Evolutionary conservation across 305 asterid species (phyloP), one percentile per base, ranked within the genome.

Genomic region (Rubia peregrina): DNA sequence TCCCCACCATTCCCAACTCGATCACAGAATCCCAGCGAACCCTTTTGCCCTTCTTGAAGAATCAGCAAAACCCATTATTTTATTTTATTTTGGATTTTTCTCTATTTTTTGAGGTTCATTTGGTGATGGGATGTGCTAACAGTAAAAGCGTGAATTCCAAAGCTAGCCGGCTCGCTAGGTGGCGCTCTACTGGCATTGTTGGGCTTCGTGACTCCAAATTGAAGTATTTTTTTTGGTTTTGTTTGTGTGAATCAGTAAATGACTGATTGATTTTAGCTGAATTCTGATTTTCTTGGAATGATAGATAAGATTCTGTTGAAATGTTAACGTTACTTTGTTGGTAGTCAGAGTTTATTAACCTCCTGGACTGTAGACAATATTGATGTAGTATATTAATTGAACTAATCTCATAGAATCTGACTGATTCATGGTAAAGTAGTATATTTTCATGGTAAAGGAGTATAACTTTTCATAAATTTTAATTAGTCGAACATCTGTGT

Each of bases 131-230:
- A 67, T 94, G 98, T 73, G 67, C 81, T 79, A 86, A 80, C 56
- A 88, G 96, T 85, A 87, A 91, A 81, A 67, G 57, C 68, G 83
- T 72, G 41, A 93, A 89, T 76, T 89, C 95, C 61, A 82, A 82
- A 69, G 90, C 90, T 10, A 80, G 67, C 80, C 89, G 95, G 73
- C 62, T 78, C 78, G 81, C 87, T 56, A 89, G 98, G 46, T 91
- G 97, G 97, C 91, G 95, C 75, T 87, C 98, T 75, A 91, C 98
- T 59, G 97, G 97, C 74, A 94, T 94, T 65, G 98, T 94, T 30
- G 96, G 96, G 64, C 73, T 91, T 84, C 95, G 97, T 36, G 97
- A 91, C 78, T 83, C 95, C 77, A 94, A 89, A 80, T 81, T 94
- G 81, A 94, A 94, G 96, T 97, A 72, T 65, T 73, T 60, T 97